phyloP scores from a whole-genome alignment of 2,329 filamentous ascomycete species.

The Neopestalotiopsis rosae region DNA sequence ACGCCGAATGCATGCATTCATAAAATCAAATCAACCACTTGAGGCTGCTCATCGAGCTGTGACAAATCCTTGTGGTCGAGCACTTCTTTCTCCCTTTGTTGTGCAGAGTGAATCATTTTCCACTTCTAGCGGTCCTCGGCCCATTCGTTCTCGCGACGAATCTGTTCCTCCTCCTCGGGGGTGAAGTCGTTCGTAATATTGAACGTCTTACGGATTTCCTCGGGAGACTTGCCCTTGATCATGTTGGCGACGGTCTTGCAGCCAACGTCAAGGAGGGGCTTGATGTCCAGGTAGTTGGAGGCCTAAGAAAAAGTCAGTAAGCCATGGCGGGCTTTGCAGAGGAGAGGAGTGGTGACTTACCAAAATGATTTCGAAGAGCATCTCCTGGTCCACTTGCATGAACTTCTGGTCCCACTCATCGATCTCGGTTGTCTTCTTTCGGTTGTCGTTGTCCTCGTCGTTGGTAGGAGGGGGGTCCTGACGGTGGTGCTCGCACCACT shows the following conservation, averaged over 20 bases:
- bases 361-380: slow-evolving; percentile 99
- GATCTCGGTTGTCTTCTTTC: slow-evolving; percentile 98
- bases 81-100: neutral
- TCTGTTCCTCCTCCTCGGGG: slow-evolving; percentile 98
- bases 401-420: slow-evolving; percentile 99
- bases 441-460: slow-evolving; percentile 90
- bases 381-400: slow-evolving; percentile 99
- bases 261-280: slow-evolving; percentile 94
- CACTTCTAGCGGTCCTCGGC: slow-evolving; percentile 73
- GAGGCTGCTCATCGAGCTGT: too few relatives aligned
- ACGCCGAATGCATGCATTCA: too few relatives aligned
- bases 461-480: slow-evolving; percentile 80
- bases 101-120: neutral
- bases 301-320: slow-evolving; percentile 60
- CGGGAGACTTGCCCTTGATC: slow-evolving; percentile 99
- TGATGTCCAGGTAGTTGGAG: slow-evolving; percentile 98
- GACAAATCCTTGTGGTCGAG: neutral
- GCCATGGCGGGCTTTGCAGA: slow-evolving; percentile 17
- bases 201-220: slow-evolving; percentile 99
- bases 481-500: slow-evolving; percentile 97
- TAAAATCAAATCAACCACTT: too few relatives aligned
- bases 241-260: slow-evolving; percentile 99
- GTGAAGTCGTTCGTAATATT: slow-evolving; percentile 99
- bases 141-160: slow-evolving; percentile 90
- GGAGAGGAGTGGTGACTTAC: slow-evolving; percentile 58